Percentiles rank a stretch among this genome's conserved stretches.
phyloP scores from a whole-genome alignment of 768 basidiomycete species.

The Calvatia gigantea region DNA sequence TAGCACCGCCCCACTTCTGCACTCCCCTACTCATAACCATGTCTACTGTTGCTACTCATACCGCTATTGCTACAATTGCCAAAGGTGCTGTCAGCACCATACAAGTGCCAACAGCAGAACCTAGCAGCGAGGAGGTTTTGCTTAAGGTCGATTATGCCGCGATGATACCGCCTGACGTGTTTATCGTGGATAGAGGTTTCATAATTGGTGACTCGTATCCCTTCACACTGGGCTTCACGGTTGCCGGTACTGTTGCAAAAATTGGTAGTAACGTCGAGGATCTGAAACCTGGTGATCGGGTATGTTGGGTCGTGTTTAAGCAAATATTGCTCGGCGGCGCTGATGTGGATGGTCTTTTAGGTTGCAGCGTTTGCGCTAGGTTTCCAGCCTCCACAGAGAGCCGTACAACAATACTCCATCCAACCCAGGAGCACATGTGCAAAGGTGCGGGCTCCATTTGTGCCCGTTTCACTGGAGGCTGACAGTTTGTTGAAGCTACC shows the following conservation, averaged over 20 bases:
- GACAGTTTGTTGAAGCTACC: slow-evolving; percentile 32
- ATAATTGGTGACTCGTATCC: slow-evolving; percentile 29
- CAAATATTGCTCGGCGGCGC: background rate
- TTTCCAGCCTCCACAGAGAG: slow-evolving; percentile 23
- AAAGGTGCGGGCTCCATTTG: slow-evolving; percentile 29
- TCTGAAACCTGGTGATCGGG: slow-evolving; percentile 37
- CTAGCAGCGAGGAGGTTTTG: slow-evolving; percentile 34
- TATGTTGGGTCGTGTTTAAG: slow-evolving; percentile 19
- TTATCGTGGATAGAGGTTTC: slow-evolving; percentile 32
- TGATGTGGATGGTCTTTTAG: slow-evolving; percentile 12
- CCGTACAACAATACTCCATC: slow-evolving; percentile 34
- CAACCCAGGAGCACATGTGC: slow-evolving; percentile 25
- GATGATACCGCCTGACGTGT: slow-evolving; percentile 38
- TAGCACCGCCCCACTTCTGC: background rate
- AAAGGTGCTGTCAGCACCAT: slow-evolving; percentile 32
- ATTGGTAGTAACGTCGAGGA: slow-evolving; percentile 31
- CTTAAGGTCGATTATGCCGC: slow-evolving; percentile 38
- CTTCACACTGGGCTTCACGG: slow-evolving; percentile 32
- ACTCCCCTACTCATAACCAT: slow-evolving; percentile 12
- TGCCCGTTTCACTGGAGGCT: background rate
- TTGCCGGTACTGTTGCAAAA: slow-evolving; percentile 33
- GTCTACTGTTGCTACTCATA: slow-evolving; percentile 40
- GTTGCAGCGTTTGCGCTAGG: slow-evolving; percentile 26
- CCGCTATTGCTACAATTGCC: slow-evolving; percentile 35
- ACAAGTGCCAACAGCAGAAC: slow-evolving; percentile 30